Evolutionary conservation across 306 rosid species (phyloP).

Genomic region (Corylus americana): DNA sequence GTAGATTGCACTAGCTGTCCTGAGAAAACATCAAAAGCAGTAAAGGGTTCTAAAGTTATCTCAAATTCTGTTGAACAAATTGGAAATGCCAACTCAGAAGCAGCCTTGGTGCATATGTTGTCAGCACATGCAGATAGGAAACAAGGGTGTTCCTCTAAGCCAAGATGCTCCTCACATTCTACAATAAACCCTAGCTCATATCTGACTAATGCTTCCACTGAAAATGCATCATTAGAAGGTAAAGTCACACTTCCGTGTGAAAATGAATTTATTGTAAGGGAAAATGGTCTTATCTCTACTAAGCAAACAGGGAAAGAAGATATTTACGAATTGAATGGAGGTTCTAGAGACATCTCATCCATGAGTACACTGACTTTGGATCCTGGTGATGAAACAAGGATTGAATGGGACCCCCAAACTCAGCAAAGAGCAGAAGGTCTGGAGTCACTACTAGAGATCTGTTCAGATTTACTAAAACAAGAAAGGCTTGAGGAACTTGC

Average conservation of each 20-base stretch:
- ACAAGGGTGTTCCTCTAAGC: slow-evolving; percentile 24
- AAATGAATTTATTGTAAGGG: slow-evolving; percentile 29
- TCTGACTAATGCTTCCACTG: no score
- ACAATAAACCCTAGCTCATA: no score
- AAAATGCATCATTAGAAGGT: slow-evolving; percentile 15
- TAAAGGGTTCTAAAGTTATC: no score
- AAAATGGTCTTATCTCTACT: slow-evolving; percentile 22
- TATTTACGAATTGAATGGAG: slow-evolving; percentile 14
- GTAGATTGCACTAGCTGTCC: no score
- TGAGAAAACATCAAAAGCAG: no score
- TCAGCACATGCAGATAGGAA: not conserved
- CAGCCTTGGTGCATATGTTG: not conserved
- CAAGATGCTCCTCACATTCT: no score
- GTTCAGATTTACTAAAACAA: slow-evolving; percentile 78
- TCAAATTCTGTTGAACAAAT: not conserved
- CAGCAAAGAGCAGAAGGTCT: slow-evolving; percentile 83
- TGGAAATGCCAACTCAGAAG: slow-evolving; percentile 17
- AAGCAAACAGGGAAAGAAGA: slow-evolving; percentile 25
- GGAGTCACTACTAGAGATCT: slow-evolving; percentile 83
- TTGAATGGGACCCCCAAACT: slow-evolving; percentile 32
- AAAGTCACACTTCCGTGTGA: slow-evolving; percentile 23
- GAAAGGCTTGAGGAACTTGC: slow-evolving; percentile 88
- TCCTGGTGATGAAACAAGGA: slow-evolving; percentile 44
- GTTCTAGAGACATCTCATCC: slow-evolving; percentile 34
- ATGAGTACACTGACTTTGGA: slow-evolving; percentile 24